Evolutionary conservation across 352 stramenopile genomes (phyloP), one percentile per base, ranked within the genome.

Genomic region (Phytopythium litorale): DNA sequence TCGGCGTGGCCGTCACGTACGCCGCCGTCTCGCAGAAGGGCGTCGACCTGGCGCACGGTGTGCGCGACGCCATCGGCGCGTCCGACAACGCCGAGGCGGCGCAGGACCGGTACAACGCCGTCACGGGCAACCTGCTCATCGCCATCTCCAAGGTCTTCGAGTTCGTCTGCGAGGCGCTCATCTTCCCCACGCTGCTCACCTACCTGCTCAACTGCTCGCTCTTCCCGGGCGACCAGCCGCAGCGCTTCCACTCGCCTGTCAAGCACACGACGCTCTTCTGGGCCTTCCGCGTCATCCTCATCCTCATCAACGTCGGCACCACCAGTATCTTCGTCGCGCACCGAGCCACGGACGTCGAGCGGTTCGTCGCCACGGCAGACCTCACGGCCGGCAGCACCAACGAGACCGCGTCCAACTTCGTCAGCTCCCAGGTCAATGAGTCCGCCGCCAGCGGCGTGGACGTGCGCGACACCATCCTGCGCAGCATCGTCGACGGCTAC

Each of bases 291-390:
- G 19, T 73, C 49, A 61, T 79, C 8, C 65, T 75, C 60, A 81
- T 72, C 65, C 48, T 77, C 28, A 40, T 84, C 42, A 78, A 75
- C 53, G 65, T 81, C 33, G 75, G 67, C 4, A 69, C 80, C 50
- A 61, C 75, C 2, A 68, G 62, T 42, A 67, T 74, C 30, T 67
- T 62, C 51, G 51, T 75, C n/a, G 35, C 52, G 12, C 54, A 71
- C 58, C 40, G 32, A 8, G 43, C 46, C 42, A 49, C 40, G 0
- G 50, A 56, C 12, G 23, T 70, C 11, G 33, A 54, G 15, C 68
- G 65, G 11, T 54, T 30, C 57, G 67, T 75, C 28, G 16, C 57
- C 3, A 16, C 48, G 25, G 38, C 21, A 12, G 68, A 75, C 21
- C 58, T 75, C 16, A 25, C 63, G 7, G 18, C 58, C 0, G 35